phyloP scores from a whole-genome alignment of 495 filamentous ascomycete species.

The Podospora comata region DNA sequence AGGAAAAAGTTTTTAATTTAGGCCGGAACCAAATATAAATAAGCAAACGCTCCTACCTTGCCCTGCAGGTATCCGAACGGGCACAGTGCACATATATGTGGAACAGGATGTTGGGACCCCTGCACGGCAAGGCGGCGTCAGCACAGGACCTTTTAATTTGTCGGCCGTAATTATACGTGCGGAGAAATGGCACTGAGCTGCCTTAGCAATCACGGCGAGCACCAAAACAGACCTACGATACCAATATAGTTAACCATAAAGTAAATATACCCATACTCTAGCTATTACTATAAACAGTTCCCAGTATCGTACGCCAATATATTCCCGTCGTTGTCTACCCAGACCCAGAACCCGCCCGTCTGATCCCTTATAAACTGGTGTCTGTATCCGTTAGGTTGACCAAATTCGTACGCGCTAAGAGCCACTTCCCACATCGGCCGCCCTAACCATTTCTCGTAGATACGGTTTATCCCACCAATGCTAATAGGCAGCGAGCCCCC shows the following conservation, averaged over 20 bases:
- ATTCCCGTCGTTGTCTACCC: constrained; percentile 4
- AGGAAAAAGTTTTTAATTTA: no score
- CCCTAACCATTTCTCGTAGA: constrained; percentile 11
- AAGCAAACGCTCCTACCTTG: no score
- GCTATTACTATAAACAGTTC: constrained; percentile 10
- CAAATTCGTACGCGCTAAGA: background rate
- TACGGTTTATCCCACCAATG: constrained; percentile 8
- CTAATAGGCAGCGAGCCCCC: constrained; percentile 3
- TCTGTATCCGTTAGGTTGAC: constrained; percentile 7
- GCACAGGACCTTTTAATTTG: no score
- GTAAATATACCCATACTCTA: no score
- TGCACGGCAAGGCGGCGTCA: no score
- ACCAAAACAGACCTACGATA: constrained; percentile 8
- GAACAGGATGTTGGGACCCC: no score
- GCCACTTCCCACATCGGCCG: constrained; percentile 7
- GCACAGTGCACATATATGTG: no score
- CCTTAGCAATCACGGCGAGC: constrained; percentile 4
- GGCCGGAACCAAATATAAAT: no score
- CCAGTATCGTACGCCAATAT: constrained; percentile 9
- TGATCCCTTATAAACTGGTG: constrained; percentile 9
- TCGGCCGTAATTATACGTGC: no score
- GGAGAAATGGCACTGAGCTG: no score
- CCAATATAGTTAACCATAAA: constrained; percentile 6
- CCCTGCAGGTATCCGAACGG: no score
- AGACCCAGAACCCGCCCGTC: constrained; percentile 8